These are phyloP conservation scores for Fusarium virguliforme DNA, from an alignment of 2,329 filamentous ascomycete species.

Conservation along the genomic window DNA sequence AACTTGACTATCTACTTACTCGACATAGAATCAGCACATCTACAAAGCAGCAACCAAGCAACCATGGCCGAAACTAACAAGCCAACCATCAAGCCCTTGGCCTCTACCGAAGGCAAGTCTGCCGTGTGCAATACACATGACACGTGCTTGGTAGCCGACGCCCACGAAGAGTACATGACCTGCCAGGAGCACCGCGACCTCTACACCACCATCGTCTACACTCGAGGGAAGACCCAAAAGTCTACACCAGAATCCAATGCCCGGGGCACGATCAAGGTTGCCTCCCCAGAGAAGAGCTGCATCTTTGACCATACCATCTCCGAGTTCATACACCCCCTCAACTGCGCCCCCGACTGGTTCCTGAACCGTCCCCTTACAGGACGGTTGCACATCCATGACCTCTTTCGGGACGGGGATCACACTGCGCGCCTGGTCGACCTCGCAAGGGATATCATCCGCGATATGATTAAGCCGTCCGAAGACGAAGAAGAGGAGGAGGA, in stretches of 20 bases:
- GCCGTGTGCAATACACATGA: neutral
- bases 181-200: neutral
- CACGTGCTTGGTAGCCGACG: slow-evolving; percentile 18
- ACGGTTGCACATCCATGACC: slow-evolving; percentile 28
- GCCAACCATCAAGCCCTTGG: neutral
- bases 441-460: neutral
- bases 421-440: neutral
- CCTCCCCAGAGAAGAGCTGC: slow-evolving; percentile 24
- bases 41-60: neutral
- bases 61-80: neutral
- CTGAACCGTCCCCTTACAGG: slow-evolving; percentile 10
- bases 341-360: too few species aligned
- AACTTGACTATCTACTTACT: neutral
- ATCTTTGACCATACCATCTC: slow-evolving; percentile 19
- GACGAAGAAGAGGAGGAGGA: too few species aligned
- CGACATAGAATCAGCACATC: neutral
- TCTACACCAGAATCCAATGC: neutral
- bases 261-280: slow-evolving; percentile 17
- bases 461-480: neutral
- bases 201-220: slow-evolving; percentile 30
- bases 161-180: slow-evolving; percentile 7
- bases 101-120: neutral
- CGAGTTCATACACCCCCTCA: too few species aligned
- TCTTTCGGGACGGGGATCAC: neutral
- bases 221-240: slow-evolving; percentile 4